Percentiles rank a stretch among this genome's conserved stretches.
Evolutionary conservation across 1,284 basidiomycete genomes (phyloP).

Genomic region (Cutaneotrichosporon sp.): DNA sequence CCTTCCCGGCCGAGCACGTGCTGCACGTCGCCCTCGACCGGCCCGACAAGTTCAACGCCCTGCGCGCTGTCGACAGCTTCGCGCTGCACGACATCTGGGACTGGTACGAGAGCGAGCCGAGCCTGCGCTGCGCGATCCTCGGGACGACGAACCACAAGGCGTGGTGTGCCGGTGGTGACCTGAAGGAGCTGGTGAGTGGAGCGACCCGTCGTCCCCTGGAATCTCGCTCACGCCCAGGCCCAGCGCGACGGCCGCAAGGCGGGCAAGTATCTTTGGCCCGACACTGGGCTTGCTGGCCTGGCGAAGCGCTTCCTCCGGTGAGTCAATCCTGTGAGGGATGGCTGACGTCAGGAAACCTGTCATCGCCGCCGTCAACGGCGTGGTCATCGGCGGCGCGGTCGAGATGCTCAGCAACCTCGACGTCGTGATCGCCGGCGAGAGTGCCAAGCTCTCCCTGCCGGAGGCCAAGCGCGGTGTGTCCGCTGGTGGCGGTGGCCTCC

Average conservation of each 20-base stretch:
- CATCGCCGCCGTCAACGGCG: constrained; percentile 18
- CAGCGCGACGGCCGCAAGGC: not conserved
- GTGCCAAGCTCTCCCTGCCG: constrained; percentile 15
- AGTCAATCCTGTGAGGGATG: too few species aligned
- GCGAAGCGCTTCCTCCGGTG: not conserved
- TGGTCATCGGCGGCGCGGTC: constrained; percentile 21
- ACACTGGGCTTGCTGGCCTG: constrained; percentile 13
- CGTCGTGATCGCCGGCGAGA: constrained; percentile 19
- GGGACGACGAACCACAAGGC: constrained; percentile 17
- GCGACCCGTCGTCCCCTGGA: too few species aligned
- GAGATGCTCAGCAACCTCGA: constrained; percentile 25
- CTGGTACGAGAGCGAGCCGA: constrained; percentile 25
- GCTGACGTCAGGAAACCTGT: too few species aligned
- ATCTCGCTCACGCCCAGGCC: not conserved
- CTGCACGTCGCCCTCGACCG: constrained; percentile 23
- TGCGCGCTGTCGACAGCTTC: constrained; percentile 3
- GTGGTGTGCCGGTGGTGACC: constrained; percentile 22
- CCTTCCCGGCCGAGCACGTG: constrained; percentile 19
- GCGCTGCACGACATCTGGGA: constrained; percentile 14
- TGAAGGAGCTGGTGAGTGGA: constrained; percentile 18
- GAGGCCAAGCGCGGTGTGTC: constrained; percentile 23
- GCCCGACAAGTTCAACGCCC: constrained; percentile 20
- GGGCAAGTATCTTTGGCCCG: constrained; percentile 12
- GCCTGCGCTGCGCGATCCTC: constrained; percentile 15
- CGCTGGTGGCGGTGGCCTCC: constrained; percentile 16